Conservation (phyloP, 805 yeast genomes). For the Saccharomycopsis capsularis region DNA sequence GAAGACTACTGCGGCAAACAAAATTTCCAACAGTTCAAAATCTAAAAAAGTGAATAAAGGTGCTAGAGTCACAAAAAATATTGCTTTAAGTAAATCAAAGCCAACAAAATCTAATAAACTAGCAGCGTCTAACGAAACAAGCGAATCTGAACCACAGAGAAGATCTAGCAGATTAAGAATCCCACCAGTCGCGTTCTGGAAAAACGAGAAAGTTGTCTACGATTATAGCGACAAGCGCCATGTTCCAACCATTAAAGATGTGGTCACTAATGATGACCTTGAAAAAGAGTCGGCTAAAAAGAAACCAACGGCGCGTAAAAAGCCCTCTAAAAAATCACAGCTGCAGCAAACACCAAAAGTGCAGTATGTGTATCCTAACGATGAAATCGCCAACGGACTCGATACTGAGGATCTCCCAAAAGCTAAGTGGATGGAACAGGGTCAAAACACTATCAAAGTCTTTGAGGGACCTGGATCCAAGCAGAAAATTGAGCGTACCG, state of each 20-base stretch:
- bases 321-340: constrained; percentile 13
- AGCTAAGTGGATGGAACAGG: constrained; percentile 45
- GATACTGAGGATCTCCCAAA: constrained; percentile 22
- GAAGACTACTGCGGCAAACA: too few relatives aligned
- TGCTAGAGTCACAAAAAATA: constrained; percentile 19
- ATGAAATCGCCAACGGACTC: constrained; percentile 13
- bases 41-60: too few relatives aligned
- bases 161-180: constrained; percentile 60
- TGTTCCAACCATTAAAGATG: constrained; percentile 51
- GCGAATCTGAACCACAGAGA: constrained; percentile 35
- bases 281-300: neutral
- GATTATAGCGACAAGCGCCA: constrained; percentile 33
- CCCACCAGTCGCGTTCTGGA: constrained; percentile 77
- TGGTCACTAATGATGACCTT: constrained; percentile 37
- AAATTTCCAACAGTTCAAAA: too few relatives aligned
- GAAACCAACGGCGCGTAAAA: constrained; percentile 5
- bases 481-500: constrained; percentile 35
- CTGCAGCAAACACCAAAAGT: constrained; percentile 12
- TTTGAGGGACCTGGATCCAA: constrained; percentile 45
- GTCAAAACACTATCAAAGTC: constrained; percentile 40
- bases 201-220: constrained; percentile 69
- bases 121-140: neutral
- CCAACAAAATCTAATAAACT: neutral
- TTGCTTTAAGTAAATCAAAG: constrained; percentile 20
- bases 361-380: constrained; percentile 24